Conservation (phyloP, 192 early-diverging fungal species). For the Entomortierella lignicola region DNA sequence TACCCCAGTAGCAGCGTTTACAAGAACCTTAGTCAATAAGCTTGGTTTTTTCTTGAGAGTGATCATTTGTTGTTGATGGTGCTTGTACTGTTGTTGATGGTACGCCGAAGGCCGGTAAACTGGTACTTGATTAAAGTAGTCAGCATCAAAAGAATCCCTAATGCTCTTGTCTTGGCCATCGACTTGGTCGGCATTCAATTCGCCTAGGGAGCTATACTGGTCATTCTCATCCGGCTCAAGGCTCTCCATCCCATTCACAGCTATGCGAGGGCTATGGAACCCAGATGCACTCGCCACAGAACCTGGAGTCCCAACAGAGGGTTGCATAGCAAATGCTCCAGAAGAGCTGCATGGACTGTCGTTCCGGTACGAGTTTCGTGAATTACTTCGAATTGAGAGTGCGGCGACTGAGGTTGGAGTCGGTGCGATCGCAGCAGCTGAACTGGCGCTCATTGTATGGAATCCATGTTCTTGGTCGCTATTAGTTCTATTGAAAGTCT, state of each 20-base stretch:
- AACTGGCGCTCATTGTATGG: not conserved
- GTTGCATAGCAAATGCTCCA: not conserved
- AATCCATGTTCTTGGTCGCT: not conserved
- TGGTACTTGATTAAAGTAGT: constrained; percentile 28
- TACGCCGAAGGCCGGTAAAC: not conserved
- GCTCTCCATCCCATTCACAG: not conserved
- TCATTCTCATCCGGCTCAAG: constrained; percentile 15
- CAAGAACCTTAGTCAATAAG: constrained; percentile 7
- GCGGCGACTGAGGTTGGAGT: constrained; percentile 31
- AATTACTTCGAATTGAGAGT: constrained; percentile 35
- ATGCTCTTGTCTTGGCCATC: not conserved
- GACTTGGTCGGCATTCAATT: not conserved
- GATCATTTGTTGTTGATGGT: constrained; percentile 25
- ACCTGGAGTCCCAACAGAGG: constrained; percentile 17
- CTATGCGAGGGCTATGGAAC: constrained; percentile 1
- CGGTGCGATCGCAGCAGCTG: constrained; percentile 5
- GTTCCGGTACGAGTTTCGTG: constrained; percentile 25
- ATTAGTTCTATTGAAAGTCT: constrained; percentile 19
- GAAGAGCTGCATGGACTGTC: not conserved
- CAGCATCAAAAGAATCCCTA: not conserved
- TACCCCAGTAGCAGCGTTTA: not conserved
- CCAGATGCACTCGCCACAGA: constrained; percentile 5
- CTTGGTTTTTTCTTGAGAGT: constrained; percentile 16
- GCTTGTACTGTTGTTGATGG: constrained; percentile 22
- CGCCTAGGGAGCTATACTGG: constrained; percentile 5